Evolutionary conservation across 495 filamentous ascomycete species (phyloP).

Genomic region (Parmelia sp.): DNA sequence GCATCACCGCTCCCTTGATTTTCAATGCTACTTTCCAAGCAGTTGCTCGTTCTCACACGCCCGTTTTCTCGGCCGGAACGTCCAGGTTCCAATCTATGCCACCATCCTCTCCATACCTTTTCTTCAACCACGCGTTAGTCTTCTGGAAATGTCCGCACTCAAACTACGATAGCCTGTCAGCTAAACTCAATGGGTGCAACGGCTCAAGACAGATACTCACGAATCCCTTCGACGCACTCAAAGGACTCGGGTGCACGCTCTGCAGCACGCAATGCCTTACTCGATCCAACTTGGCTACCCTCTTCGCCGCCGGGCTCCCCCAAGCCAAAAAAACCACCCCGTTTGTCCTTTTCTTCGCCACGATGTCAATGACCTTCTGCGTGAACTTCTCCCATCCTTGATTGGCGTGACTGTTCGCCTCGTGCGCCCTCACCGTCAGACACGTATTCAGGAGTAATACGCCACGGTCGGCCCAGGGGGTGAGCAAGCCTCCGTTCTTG

Average conservation of each 20-base stretch:
- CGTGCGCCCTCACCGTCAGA: slow-evolving; percentile 81
- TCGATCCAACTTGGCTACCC: slow-evolving; percentile 62
- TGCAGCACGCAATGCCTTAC: slow-evolving; percentile 71
- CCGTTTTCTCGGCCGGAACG: slow-evolving; percentile 26
- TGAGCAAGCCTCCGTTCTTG: slow-evolving; percentile 71
- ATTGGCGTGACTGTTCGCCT: slow-evolving; percentile 73
- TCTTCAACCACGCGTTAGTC: slow-evolving; percentile 81
- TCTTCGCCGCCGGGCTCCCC: slow-evolving; percentile 72
- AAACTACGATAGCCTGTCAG: slow-evolving; percentile 46
- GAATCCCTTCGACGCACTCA: slow-evolving; percentile 75
- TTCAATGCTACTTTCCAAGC: neutral
- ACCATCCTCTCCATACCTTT: slow-evolving; percentile 68
- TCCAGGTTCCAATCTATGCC: slow-evolving; percentile 82
- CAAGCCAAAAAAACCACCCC: slow-evolving; percentile 95
- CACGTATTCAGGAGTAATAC: slow-evolving; percentile 90
- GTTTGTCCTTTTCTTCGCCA: slow-evolving; percentile 61
- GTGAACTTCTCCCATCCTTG: slow-evolving; percentile 92
- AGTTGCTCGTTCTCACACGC: slow-evolving; percentile 11
- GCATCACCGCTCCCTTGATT: neutral
- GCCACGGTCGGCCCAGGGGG: slow-evolving; percentile 86
- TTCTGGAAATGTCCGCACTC: slow-evolving; percentile 79
- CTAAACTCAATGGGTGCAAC: neutral
- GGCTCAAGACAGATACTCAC: slow-evolving; percentile 31
- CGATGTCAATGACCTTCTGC: slow-evolving; percentile 79
- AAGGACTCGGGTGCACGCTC: slow-evolving; percentile 84